Evolutionary conservation across 495 filamentous ascomycete genomes (phyloP), one percentile per base, ranked within the genome.

Genomic region (Penicillium atrosanguineum): DNA sequence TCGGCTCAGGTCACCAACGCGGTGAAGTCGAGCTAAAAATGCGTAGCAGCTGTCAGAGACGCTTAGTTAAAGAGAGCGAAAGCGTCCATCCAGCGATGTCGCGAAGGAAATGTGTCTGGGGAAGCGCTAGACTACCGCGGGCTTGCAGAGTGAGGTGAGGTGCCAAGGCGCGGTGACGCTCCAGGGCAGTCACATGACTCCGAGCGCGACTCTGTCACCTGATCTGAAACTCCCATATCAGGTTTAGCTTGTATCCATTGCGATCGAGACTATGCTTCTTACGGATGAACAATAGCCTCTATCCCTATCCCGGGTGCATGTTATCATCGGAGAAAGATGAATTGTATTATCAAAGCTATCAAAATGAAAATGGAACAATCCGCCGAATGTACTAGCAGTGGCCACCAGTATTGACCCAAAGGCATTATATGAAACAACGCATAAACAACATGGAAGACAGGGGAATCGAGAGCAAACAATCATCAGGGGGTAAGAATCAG

Each of bases 101-200:
- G 62, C 61, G 57, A 53, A 52, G 58, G 53, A 48, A 50, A 50
- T 54, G 50, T 41, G 46, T 51, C 55, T 49, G 50, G 50, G 39
- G 56, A 60, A 49, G 57, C 57, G 57, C 49, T 60, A 47, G 61
- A 56, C 49, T 57, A 54, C 53, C 55, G 58, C 60, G 53, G 61
- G 53, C 53, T 61, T 65, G 57, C 53, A 63, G 63, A 66, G 65
- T 61, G 66, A 67, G 63, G 68, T 71, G 54, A 67, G 69, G 72
- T 68, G 69, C 71, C 69, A 74, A 73, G 72, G 66, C 69, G 59
- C 59, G 59, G 61, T 59, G 63, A 65, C 57, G 29, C 25, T 42
- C 31, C 11, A 34, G 31, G 12, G 1, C 31, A 4, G 56, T 73
- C 71, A 76, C 56, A 55, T 74, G 72, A 72, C 40, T 12, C 8